Evolutionary conservation across 2,329 filamentous ascomycete genomes (phyloP), one percentile per base, ranked within the genome.

Genomic region (Cladophialophora bantiana): DNA sequence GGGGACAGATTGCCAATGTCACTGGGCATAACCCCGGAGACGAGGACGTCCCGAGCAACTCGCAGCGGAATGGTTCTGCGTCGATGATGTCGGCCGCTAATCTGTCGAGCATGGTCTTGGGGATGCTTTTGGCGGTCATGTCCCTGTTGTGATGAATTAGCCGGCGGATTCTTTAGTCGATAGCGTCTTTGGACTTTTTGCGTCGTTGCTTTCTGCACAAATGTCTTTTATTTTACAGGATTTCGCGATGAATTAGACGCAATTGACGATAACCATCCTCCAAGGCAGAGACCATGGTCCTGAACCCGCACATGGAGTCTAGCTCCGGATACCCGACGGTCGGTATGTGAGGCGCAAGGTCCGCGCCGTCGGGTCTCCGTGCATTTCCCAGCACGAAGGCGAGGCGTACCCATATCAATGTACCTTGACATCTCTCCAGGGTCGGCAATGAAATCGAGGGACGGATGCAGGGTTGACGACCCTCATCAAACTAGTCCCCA

Each of bases 1-100:
- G 59, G 20, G 66, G 68, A 18, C 35, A 54, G 34, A 36, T 54
- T 12, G 36, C 26, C 32, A 70, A 70, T 55, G 64, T 70, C 12
- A 70, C 68, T 1, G 59, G 58, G 13, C 67, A 66, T 57, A 31
- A 55, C n/a, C 55, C 64, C 7, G 48, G 52, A 12, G 15, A 48
- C 12, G 34, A 42, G 2, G 36, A 26, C 20, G 18, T 6, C 7
- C 13, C 42, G n/a, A 15, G 36, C 55, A 15, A n/a, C 38, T 50
- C 18, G n/a, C 7, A 53, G 32, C 15, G 36, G 18, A 61, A 53
- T 53, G 59, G 42, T 50, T 59, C 57, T n/a, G 40, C 32, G 4
- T 50, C 59, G 45, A 18, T 50, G 18, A 26, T 9, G 50, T 35
- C 42, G 38, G n/a, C 20, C 12, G 18, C 34, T 2, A 35, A 32